phyloP scores from a whole-genome alignment of 2,329 filamentous ascomycete species.

The Monilinia vaccinii-corymbosi region DNA sequence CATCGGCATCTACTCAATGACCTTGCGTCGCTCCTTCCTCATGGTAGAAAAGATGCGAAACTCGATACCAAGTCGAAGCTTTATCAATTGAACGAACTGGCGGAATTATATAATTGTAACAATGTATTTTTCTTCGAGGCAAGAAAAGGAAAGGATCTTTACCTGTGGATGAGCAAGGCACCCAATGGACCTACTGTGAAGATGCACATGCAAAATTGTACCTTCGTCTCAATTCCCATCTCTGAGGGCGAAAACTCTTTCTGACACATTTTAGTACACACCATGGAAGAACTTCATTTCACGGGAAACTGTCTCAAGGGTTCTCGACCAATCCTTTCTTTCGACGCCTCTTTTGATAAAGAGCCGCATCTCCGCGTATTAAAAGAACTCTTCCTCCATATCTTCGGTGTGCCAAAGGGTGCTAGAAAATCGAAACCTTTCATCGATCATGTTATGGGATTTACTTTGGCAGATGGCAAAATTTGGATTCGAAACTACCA shows the following conservation, averaged over 20 bases:
- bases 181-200: slow-evolving; percentile 54
- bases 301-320: slow-evolving; percentile 95
- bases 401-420: slow-evolving; percentile 84
- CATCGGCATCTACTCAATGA: slow-evolving; percentile 92
- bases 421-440: slow-evolving; percentile 91
- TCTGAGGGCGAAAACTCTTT: neutral
- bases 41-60: slow-evolving; percentile 90
- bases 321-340: slow-evolving; percentile 81
- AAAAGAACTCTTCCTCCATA: slow-evolving; percentile 82
- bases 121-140: slow-evolving; percentile 94
- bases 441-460: slow-evolving; percentile 87
- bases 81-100: slow-evolving; percentile 64
- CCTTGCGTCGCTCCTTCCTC: slow-evolving; percentile 78
- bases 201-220: slow-evolving; percentile 71
- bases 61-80: slow-evolving; percentile 92
- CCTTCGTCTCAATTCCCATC: neutral
- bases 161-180: slow-evolving; percentile 85
- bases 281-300: slow-evolving; percentile 94
- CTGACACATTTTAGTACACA: slow-evolving; percentile 56
- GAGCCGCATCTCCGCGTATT: slow-evolving; percentile 73
- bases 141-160: slow-evolving; percentile 87
- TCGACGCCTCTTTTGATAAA: slow-evolving; percentile 78
- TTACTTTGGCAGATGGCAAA: slow-evolving; percentile 84
- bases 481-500: slow-evolving; percentile 96
- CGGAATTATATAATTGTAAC: slow-evolving; percentile 83